Base-by-base conservation (phyloP, 192 early-diverging fungal species). In the Umbelopsis ramanniana region DNA sequence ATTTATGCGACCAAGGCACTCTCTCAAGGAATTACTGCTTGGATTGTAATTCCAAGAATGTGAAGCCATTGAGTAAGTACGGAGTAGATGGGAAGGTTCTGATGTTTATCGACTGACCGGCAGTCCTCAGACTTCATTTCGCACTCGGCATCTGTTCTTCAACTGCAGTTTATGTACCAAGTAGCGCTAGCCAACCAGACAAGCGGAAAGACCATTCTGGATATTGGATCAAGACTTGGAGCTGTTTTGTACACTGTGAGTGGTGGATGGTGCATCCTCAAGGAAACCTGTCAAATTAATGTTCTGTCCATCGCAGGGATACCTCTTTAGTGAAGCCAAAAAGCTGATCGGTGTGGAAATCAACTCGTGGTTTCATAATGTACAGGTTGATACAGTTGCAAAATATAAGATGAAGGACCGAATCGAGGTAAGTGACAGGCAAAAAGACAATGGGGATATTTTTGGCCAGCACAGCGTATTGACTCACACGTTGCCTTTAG, bases 191-290 rank as follows among this genome's bases (percentile, higher is more conserved):
- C 70, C 15, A 76, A 84, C 57, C 80, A 77, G 52, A 67, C 53
- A 11, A 77, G 81, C 52, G 78, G 73, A 46, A 87, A 86, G 67
- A 75, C 79, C 19, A 74, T 89, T 38, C 70, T 89, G 17, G 88
- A 89, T 75, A 83, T 89, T 63, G 88, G 88, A 22, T 89, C 88
- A 14, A 75, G 88, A 52, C 55, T 85, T 33, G 88, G 88, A 6
- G 85, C 87, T 29, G 85, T 87, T 5, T 72, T 89, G 21, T 89
- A 89, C 74, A 70, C 79, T 35, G 85, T 84, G 78, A 76, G 80
- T 77, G 12, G 14, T 35, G 37, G 15, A 12, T 43, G 6, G 29
- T 43, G 11, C 0, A 43, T 43, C 6, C 40, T 11, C 6, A 2
- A 11, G 6, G 40, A 43, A 43, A 43, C 11, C 40, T 43, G 8